A percentile compares a stretch with the other conserved stretches of the same genome.
phyloP scores from a whole-genome alignment of 1,284 basidiomycete species.

The Gymnopus androsaceus region DNA sequence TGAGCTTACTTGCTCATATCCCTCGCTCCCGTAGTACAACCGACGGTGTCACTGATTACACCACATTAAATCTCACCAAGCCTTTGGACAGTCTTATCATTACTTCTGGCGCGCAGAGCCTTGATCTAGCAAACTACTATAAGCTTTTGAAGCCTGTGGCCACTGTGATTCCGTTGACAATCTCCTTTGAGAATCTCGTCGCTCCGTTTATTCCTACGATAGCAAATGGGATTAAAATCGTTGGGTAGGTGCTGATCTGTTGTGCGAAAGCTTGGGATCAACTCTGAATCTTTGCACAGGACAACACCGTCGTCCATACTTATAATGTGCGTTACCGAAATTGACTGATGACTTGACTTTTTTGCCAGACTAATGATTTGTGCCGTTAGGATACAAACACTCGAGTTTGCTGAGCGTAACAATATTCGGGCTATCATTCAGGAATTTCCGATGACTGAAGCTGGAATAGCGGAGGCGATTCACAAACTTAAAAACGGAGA shows the following conservation, averaged over 20 bases:
- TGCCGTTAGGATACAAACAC: conserved; percentile 11
- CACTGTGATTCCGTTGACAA: conserved; percentile 16
- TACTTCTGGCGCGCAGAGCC: conserved; percentile 25
- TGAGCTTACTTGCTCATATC: no score
- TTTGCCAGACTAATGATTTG: background rate
- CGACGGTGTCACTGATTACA: conserved; percentile 20
- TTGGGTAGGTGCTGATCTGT: background rate
- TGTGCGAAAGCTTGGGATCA: background rate
- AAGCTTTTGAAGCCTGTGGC: conserved; percentile 14
- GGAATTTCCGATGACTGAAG: conserved; percentile 28
- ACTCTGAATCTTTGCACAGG: background rate
- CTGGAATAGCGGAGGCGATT: conserved; percentile 33
- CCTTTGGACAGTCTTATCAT: conserved; percentile 30
- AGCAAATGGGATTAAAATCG: conserved; percentile 9
- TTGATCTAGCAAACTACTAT: conserved; percentile 28
- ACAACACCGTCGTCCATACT: background rate
- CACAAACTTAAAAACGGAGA: conserved; percentile 25
- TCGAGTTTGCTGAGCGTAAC: conserved; percentile 20
- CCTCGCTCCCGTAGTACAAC: no score
- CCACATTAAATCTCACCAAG: conserved; percentile 26
- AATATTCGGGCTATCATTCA: conserved; percentile 28
- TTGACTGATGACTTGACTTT: background rate
- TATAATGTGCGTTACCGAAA: background rate
- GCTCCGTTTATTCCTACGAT: conserved; percentile 6
- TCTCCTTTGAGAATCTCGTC: conserved; percentile 1